Evolutionary conservation across 2,329 filamentous ascomycete species (phyloP).

Genomic region (Blastomyces silverae): DNA sequence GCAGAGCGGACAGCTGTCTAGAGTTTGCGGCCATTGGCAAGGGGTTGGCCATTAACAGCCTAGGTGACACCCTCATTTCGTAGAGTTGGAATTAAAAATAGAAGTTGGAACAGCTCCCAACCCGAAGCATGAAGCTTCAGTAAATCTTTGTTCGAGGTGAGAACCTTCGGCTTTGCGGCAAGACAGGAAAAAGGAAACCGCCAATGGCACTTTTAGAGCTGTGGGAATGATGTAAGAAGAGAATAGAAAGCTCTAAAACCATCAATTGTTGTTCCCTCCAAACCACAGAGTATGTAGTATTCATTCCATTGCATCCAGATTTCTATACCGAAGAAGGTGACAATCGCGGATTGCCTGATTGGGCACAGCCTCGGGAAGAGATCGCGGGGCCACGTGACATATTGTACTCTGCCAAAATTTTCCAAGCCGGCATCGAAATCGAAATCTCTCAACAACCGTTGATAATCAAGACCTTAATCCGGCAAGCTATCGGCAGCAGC

Average conservation of each 20-base stretch:
- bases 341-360: not conserved
- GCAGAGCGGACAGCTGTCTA: constrained; percentile 55
- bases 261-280: not conserved
- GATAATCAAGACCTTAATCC: not conserved
- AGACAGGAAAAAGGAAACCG: not conserved
- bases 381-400: not conserved
- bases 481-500: not conserved
- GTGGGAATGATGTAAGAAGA: not conserved
- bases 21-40: constrained; percentile 38
- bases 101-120: not conserved
- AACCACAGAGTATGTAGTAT: not conserved
- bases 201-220: not conserved
- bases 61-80: constrained; percentile 34
- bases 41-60: constrained; percentile 39
- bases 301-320: not conserved
- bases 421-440: not conserved
- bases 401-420: not conserved
- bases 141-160: constrained; percentile 2
- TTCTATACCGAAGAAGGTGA: not conserved
- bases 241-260: not conserved
- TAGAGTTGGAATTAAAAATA: constrained; percentile 1
- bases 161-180: not conserved
- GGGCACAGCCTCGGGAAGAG: not conserved
- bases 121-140: not conserved
- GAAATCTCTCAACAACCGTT: not conserved